These are phyloP conservation scores for Mrakia frigida DNA, from an alignment of 768 basidiomycete genomes.

Conservation along the genomic window DNA sequence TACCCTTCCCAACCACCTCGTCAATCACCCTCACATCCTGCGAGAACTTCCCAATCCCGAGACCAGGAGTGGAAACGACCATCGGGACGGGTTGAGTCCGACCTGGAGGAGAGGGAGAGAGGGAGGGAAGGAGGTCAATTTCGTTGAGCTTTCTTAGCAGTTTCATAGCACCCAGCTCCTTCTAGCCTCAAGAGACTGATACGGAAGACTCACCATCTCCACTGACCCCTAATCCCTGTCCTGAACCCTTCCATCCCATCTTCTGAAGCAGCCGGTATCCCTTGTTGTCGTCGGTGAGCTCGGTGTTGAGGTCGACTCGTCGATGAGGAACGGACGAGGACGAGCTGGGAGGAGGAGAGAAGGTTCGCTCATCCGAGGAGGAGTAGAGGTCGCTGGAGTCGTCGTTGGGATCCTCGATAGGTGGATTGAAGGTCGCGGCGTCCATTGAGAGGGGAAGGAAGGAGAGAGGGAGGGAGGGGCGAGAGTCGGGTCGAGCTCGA, in stretches of 20 bases:
- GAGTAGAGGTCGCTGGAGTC: neutral
- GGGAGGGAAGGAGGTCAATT: neutral
- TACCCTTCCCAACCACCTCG: constrained; percentile 8
- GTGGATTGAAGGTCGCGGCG: neutral
- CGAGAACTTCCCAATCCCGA: constrained; percentile 27
- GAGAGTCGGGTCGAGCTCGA: too few species aligned
- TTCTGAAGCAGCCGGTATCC: constrained; percentile 91
- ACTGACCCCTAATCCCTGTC: constrained; percentile 72
- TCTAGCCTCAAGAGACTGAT: too few species aligned
- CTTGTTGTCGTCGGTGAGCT: constrained; percentile 79
- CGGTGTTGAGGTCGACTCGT: constrained; percentile 37
- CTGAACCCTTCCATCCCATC: constrained; percentile 91
- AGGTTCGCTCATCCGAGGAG: constrained; percentile 15
- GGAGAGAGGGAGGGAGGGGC: too few species aligned
- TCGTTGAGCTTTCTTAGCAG: too few species aligned
- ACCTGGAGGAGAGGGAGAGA: constrained; percentile 21
- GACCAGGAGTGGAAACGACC: constrained; percentile 8
- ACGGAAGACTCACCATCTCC: constrained; percentile 60
- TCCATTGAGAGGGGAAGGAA: too few species aligned
- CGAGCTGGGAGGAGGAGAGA: neutral
- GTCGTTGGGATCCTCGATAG: neutral
- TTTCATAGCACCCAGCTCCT: too few species aligned
- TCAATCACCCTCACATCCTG: constrained; percentile 19
- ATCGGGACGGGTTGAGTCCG: constrained; percentile 24
- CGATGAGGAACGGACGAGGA: constrained; percentile 5